Conservation (phyloP, 805 yeast species). For the Komagataella mondaviorum region DNA sequence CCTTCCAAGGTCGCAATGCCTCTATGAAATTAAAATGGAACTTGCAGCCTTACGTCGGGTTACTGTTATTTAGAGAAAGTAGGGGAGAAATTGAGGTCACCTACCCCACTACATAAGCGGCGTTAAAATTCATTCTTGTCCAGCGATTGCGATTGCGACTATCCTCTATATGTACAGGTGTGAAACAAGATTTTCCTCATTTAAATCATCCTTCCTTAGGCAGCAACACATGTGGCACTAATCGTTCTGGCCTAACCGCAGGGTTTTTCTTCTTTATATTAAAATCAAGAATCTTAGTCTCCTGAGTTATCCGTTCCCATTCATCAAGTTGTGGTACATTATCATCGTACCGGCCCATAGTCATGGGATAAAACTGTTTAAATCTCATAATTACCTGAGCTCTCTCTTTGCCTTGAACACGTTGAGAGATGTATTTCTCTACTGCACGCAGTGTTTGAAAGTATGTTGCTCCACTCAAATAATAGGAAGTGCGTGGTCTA, state of each 20-base stretch:
- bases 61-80: constrained; percentile 55
- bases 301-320: background rate
- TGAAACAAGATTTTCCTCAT: background rate
- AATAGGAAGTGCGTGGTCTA: background rate
- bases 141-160: background rate
- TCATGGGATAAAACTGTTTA: background rate
- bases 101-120: background rate
- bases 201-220: background rate
- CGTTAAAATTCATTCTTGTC: background rate
- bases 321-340: background rate
- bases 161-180: background rate
- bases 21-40: constrained; percentile 72
- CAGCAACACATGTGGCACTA: background rate
- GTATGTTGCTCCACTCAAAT: background rate
- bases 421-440: background rate
- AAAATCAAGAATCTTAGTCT: background rate
- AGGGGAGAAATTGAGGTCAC: constrained; percentile 13
- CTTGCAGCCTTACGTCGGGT: constrained; percentile 84
- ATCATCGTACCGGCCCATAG: background rate
- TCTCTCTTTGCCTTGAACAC: background rate
- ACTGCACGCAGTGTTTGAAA: background rate
- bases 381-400: background rate
- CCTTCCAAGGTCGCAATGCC: constrained; percentile 52
- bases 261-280: background rate
- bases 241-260: background rate